Evolutionary conservation across 768 basidiomycete species (phyloP), one percentile per base, ranked within the genome.

Genomic region (Tubosaeta sp.): DNA sequence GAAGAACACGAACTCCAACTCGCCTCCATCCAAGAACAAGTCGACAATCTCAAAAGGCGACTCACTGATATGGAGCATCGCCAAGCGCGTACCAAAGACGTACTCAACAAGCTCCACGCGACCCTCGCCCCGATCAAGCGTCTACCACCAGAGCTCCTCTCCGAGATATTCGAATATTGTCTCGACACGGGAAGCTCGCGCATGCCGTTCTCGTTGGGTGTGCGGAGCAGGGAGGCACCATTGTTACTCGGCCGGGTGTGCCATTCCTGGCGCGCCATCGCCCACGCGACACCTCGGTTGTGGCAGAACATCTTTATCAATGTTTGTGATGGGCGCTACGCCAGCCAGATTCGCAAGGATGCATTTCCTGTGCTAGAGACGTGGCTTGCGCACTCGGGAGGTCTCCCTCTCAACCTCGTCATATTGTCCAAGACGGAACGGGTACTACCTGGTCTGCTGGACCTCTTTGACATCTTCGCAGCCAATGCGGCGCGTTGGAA

Each of bases 241-340:
- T n/a, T 70, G 27, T 30, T 67, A 2, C 62, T 70, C 6, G 64
- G 62, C 4, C 64, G 64, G 0, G 61, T 70, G 18, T 69, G 68
- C 39, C 59, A 60, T 44, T 19, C 53, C 0, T 70, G 69, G 67
- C 60, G 67, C 8, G 51, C 47, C 9, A 48, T 68, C 3, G 50
- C 56, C 1, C 53, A 57, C 3, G 47, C 59, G 12, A 69, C 69
- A 1, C 68, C 68, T 19, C 46, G 47, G 14, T 44, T 69, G 1
- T 69, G 68, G 68, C 54, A 41, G 10, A 53, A 60, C 42, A 29
- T 64, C 21, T 44, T 47, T 22, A 14, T 65, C 9, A 56, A 57
- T 31, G 50, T 66, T 14, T 60, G 61, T 19, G 56, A 64, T 1
- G 52, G 53, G 2, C 55, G 59, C 6, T 66, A 56, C 44, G 58